Evolutionary conservation across 2,329 filamentous ascomycete species (phyloP).

Genomic region (Botrytis byssoidea): DNA sequence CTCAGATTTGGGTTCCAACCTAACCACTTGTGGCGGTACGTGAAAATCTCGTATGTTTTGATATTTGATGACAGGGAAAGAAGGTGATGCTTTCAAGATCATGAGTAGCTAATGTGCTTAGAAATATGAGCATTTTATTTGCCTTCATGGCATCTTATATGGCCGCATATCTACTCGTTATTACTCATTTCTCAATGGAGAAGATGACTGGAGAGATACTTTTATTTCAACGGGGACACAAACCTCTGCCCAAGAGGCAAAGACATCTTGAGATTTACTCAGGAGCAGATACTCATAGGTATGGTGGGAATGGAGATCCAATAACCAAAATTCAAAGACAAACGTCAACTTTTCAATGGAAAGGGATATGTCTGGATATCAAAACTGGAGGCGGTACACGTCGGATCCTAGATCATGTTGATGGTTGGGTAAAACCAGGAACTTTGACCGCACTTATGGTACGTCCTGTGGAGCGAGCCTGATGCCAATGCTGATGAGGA

Average conservation of each 20-base stretch:
- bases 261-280: constrained; percentile 19
- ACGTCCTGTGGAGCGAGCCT: not conserved
- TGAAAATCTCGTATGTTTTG: not conserved
- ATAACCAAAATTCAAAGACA: constrained; percentile 14
- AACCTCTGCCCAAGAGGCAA: constrained; percentile 31
- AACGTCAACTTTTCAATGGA: constrained; percentile 30
- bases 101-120: constrained; percentile 6
- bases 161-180: constrained; percentile 58
- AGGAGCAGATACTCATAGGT: constrained; percentile 24
- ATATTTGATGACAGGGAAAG: not conserved
- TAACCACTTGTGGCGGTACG: constrained; percentile 59
- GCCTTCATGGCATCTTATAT: constrained; percentile 64
- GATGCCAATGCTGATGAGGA: not conserved
- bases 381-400: constrained; percentile 62
- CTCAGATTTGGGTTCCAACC: constrained; percentile 56
- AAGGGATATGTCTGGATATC: constrained; percentile 65
- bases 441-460: constrained; percentile 67
- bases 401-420: constrained; percentile 64
- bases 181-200: constrained; percentile 61
- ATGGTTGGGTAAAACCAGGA: constrained; percentile 70
- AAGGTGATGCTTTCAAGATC: not conserved
- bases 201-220: constrained; percentile 77
- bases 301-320: not conserved
- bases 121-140: constrained; percentile 67
- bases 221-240: constrained; percentile 69